phyloP scores from a whole-genome alignment of 2,329 filamentous ascomycete species.

The Penicillium sp. region DNA sequence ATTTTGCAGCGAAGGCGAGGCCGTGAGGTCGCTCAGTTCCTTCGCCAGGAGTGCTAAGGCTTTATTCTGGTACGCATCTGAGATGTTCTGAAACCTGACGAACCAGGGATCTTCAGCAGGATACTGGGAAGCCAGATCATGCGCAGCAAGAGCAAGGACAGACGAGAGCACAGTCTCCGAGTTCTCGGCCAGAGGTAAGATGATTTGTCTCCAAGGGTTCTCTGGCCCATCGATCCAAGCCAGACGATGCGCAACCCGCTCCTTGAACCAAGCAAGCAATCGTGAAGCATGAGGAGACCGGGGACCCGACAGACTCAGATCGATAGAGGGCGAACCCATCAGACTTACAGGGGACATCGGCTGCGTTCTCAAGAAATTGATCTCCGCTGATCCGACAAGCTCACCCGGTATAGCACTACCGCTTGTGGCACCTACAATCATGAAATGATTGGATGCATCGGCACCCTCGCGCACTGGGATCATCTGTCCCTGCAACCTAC shows the following conservation, averaged over 20 bases:
- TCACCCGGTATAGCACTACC: background rate
- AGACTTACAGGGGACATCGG: background rate
- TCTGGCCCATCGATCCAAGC: constrained; percentile 4
- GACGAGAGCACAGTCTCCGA: constrained; percentile 3
- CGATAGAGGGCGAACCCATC: background rate
- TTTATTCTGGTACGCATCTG: constrained; percentile 6
- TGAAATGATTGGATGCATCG: background rate
- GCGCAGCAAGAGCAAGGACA: constrained; percentile 1
- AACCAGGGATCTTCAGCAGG: constrained; percentile 2
- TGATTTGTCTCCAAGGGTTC: constrained; percentile 5
- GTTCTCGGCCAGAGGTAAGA: constrained; percentile 2
- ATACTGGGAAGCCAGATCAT: constrained; percentile 3
- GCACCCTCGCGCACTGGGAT: constrained; percentile 1
- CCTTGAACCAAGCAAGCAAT: constrained; percentile 3
- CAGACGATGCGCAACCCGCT: constrained; percentile 2
- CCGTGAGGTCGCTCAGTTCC: background rate
- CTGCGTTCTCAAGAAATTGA: background rate
- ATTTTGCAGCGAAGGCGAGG: background rate
- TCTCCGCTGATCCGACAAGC: background rate
- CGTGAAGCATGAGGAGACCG: background rate
- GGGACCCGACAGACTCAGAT: constrained; percentile 1
- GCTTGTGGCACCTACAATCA: background rate
- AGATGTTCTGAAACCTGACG: constrained; percentile 2
- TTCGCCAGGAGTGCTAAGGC: background rate
- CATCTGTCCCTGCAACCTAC: constrained; percentile 2